Conservation (phyloP, 202 grass and related monocot species). For the Musa balbisiana region DNA sequence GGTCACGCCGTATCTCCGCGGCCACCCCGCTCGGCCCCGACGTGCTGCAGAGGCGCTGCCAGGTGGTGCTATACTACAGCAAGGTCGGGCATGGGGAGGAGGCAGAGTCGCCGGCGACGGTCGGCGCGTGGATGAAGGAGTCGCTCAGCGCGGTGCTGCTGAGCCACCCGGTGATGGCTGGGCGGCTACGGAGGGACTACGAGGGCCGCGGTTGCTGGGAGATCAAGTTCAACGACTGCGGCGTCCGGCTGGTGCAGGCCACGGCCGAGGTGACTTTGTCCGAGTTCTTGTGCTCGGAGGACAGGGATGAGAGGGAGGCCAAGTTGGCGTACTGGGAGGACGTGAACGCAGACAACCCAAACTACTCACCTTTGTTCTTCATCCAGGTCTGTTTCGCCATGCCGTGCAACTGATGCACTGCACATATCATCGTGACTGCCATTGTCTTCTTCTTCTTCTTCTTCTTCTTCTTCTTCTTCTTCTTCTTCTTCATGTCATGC, state of each 20-base stretch:
- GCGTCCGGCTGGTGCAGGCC: constrained; percentile 53
- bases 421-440: neutral
- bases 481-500: neutral
- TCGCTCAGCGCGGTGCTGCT: constrained; percentile 53
- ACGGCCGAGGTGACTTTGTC: constrained; percentile 45
- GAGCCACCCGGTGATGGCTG: constrained; percentile 64
- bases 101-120: constrained; percentile 29
- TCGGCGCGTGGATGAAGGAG: constrained; percentile 59
- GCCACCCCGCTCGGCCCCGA: neutral
- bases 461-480: neutral
- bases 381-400: constrained; percentile 42
- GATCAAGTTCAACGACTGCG: constrained; percentile 77
- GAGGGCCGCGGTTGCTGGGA: constrained; percentile 57
- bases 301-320: constrained; percentile 23
- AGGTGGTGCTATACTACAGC: constrained; percentile 67
- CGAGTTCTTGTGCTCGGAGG: constrained; percentile 46
- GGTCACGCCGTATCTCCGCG: constrained; percentile 40
- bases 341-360: constrained; percentile 42
- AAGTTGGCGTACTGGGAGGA: constrained; percentile 54
- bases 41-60: constrained; percentile 39
- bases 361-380: constrained; percentile 51
- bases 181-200: constrained; percentile 50
- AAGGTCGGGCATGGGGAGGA: constrained; percentile 12
- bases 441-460: neutral
- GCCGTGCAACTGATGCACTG: neutral